Percentiles rank a stretch among this genome's conserved stretches.
phyloP scores from a whole-genome alignment of 2,329 filamentous ascomycete species.

The Trichoderma aggressivum region DNA sequence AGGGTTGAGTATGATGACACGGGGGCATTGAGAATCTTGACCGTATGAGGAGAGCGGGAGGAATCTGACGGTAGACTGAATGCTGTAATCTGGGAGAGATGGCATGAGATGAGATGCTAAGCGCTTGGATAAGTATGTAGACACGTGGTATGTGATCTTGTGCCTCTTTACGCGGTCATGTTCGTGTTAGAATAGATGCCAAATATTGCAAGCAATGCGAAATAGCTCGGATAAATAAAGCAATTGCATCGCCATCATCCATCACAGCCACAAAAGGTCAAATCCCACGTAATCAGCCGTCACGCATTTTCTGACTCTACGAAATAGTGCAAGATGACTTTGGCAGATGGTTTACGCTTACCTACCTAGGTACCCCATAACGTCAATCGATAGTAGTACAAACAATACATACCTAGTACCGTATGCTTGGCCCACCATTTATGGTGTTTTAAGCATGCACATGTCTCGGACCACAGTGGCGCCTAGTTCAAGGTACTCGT shows the following conservation, averaged over 20 bases:
- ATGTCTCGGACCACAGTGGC: not conserved
- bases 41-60: slow-evolving; percentile 5
- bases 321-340: not conserved
- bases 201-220: not conserved
- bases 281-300: not conserved
- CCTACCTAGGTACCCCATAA: not conserved
- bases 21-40: slow-evolving; percentile 46
- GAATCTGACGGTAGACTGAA: not conserved
- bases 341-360: not conserved
- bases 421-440: not conserved
- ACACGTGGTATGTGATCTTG: not conserved
- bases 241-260: not conserved
- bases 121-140: not conserved
- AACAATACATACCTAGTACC: not conserved
- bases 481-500: not conserved
- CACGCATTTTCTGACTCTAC: not conserved
- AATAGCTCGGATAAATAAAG: not conserved
- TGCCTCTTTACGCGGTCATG: not conserved
- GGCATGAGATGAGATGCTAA: not conserved
- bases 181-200: not conserved
- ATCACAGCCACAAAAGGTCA: not conserved
- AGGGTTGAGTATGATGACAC: slow-evolving; percentile 54
- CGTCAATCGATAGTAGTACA: not conserved
- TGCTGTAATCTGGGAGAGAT: not conserved
- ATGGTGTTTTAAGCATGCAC: not conserved